Conservation (phyloP, 2,329 filamentous ascomycete species). For the Claviceps humidiphila region DNA sequence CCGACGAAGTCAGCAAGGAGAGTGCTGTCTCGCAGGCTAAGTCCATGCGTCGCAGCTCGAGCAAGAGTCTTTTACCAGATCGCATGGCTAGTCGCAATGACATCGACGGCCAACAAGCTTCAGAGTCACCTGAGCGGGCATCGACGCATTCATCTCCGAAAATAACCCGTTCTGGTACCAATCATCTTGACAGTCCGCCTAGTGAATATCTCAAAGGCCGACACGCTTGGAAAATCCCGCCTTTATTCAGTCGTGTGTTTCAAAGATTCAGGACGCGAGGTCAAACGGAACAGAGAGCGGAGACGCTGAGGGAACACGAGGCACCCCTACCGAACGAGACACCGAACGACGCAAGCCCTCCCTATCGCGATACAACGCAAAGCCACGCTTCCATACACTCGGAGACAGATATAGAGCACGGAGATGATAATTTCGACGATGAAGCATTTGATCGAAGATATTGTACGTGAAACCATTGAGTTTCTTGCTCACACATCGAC, state of each 20-base stretch:
- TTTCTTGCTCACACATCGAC: no score
- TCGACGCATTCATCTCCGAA: background rate
- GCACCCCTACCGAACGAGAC: no score
- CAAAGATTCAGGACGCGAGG: background rate
- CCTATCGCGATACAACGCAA: no score
- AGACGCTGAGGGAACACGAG: no score
- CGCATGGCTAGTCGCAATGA: background rate
- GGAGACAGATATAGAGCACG: background rate
- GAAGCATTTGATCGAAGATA: constrained; percentile 20
- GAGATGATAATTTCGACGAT: constrained; percentile 8
- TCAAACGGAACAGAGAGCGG: background rate
- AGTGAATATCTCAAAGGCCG: background rate
- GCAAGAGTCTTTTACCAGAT: background rate
- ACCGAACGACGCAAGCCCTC: no score
- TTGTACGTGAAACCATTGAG: constrained; percentile 9
- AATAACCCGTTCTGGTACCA: background rate
- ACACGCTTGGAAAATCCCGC: background rate
- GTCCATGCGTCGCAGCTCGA: background rate
- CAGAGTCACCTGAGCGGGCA: background rate
- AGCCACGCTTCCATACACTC: no score
- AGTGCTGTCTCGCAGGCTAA: background rate
- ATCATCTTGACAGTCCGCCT: background rate
- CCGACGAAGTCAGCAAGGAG: background rate
- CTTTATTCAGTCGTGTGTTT: background rate
- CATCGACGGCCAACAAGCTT: background rate